phyloP scores from a whole-genome alignment of 2,329 filamentous ascomycete genomes.

The Metarhizium rileyi region DNA sequence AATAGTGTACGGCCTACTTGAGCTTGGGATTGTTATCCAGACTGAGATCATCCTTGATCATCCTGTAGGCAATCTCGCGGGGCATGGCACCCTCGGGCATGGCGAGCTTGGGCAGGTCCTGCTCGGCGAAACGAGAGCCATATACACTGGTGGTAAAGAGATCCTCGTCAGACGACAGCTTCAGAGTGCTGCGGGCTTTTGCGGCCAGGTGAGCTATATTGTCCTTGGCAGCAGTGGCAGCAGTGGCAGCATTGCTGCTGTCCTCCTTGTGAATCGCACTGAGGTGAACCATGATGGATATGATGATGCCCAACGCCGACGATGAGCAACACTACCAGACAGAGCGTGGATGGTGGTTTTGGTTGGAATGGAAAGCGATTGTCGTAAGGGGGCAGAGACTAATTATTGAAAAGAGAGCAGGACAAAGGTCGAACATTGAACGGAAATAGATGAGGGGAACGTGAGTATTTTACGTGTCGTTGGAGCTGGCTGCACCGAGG shows the following conservation, averaged over 20 bases:
- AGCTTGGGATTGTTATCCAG: slow-evolving; percentile 87
- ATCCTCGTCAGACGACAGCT: slow-evolving; percentile 42
- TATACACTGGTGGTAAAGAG: slow-evolving; percentile 74
- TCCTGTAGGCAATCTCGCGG: slow-evolving; percentile 81
- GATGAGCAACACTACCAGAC: neutral
- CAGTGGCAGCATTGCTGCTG: slow-evolving; percentile 1
- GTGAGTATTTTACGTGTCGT: neutral
- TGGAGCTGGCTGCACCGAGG: neutral
- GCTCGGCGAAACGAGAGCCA: slow-evolving; percentile 70
- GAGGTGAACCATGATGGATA: slow-evolving; percentile 42
- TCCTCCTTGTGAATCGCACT: slow-evolving; percentile 27
- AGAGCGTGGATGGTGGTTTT: too few relatives aligned
- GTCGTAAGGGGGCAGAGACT: neutral
- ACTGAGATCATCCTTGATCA: slow-evolving; percentile 93
- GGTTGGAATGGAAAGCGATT: too few relatives aligned
- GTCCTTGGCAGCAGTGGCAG: neutral
- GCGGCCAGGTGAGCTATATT: slow-evolving; percentile 22
- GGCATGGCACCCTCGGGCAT: slow-evolving; percentile 93
- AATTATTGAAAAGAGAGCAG: neutral
- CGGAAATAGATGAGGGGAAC: too few relatives aligned
- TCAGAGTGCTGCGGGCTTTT: slow-evolving; percentile 27
- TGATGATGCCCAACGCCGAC: slow-evolving; percentile 8
- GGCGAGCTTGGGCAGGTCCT: slow-evolving; percentile 71
- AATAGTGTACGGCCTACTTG: slow-evolving; percentile 42
- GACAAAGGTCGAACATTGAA: neutral